A percentile compares a stretch with the other conserved stretches of the same genome.
Conservation (phyloP, 495 filamentous ascomycete genomes). For the Talaromyces ruber region DNA sequence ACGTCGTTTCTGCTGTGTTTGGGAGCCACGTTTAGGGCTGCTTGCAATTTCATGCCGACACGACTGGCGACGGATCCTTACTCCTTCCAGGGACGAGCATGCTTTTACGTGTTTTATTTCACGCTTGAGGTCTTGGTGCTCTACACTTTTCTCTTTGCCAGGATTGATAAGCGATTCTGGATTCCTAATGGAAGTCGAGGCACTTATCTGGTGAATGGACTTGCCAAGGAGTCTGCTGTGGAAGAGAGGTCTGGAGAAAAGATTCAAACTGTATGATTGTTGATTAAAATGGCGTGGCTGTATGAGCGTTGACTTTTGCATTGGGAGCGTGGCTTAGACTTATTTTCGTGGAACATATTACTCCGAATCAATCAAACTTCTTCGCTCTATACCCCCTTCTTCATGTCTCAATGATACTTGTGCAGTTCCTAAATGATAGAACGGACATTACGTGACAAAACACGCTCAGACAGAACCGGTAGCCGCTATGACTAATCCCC, state of each 20-base stretch:
- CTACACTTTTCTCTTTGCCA: constrained; percentile 48
- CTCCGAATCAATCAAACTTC: background rate
- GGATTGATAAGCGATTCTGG: constrained; percentile 67
- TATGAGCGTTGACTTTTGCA: background rate
- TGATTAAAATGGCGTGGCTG: background rate
- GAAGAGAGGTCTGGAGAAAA: background rate
- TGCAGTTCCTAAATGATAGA: background rate
- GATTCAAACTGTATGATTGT: background rate
- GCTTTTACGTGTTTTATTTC: constrained; percentile 78
- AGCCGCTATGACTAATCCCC: too few species aligned
- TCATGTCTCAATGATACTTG: background rate
- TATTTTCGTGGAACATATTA: background rate
- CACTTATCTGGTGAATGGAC: background rate
- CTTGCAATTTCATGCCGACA: constrained; percentile 41
- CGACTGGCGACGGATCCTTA: constrained; percentile 47
- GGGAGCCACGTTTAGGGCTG: constrained; percentile 63
- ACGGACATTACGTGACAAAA: too few species aligned
- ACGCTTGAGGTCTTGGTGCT: constrained; percentile 63
- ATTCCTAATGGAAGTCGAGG: constrained; percentile 41
- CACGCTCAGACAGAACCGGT: too few species aligned
- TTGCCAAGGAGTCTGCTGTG: background rate
- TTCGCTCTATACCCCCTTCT: background rate
- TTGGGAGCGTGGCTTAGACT: background rate
- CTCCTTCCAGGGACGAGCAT: constrained; percentile 59
- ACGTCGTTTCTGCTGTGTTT: constrained; percentile 50